Conservation (phyloP, 2,329 filamentous ascomycete species). For the Fusarium buxicola region DNA sequence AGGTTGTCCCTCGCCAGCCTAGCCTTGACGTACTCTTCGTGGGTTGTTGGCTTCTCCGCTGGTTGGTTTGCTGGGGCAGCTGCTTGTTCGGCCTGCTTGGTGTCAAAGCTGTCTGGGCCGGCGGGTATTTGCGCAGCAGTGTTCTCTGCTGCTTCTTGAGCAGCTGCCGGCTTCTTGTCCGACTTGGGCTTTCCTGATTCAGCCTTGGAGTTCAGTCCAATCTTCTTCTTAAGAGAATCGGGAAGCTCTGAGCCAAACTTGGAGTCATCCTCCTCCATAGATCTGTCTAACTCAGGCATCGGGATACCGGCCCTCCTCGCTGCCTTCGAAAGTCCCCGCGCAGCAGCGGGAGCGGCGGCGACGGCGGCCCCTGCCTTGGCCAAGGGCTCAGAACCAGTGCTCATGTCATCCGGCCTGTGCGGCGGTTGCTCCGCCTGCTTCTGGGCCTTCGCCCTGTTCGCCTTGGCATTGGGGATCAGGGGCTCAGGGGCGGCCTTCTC, state of each 20-base stretch:
- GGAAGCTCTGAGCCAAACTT: conserved; percentile 48
- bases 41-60: conserved; percentile 57
- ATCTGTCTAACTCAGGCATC: conserved; percentile 41
- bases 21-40: conserved; percentile 64
- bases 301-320: conserved; percentile 40
- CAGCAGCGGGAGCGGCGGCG: neutral
- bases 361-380: conserved; percentile 5
- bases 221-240: conserved; percentile 49
- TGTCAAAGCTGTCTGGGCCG: conserved; percentile 26
- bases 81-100: conserved; percentile 19
- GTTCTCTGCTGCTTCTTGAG: conserved; percentile 14
- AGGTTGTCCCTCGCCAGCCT: conserved; percentile 59
- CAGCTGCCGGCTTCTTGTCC: conserved; percentile 21
- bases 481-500: conserved; percentile 34
- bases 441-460: neutral
- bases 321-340: conserved; percentile 15
- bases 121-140: conserved; percentile 6
- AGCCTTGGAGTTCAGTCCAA: conserved; percentile 34
- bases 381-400: conserved; percentile 10
- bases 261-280: conserved; percentile 33
- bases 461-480: neutral
- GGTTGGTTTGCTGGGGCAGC: conserved; percentile 7
- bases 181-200: neutral
- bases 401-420: conserved; percentile 10
- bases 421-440: neutral